Percentiles rank a stretch among this genome's conserved stretches.
phyloP scores from a whole-genome alignment of 208 protist genomes.

The Lotmaria passim region DNA sequence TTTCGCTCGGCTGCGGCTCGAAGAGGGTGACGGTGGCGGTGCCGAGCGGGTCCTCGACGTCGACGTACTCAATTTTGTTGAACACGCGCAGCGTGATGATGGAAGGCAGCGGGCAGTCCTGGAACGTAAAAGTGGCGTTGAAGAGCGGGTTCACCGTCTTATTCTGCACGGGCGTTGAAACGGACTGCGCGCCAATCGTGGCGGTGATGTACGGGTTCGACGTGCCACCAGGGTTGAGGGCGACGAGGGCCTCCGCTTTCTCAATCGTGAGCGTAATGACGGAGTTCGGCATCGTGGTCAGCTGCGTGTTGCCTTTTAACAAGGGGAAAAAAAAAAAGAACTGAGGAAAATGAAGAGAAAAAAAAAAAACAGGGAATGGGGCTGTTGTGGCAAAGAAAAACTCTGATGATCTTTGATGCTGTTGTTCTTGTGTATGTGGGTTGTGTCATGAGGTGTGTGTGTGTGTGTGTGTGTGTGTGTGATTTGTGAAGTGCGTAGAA shows the following conservation, averaged over 20 bases:
- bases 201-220: constrained; percentile 78
- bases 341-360: background rate
- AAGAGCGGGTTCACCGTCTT: constrained; percentile 68
- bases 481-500: no score
- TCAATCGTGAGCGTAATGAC: constrained; percentile 56
- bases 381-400: background rate
- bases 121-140: constrained; percentile 61
- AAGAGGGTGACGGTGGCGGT: constrained; percentile 79
- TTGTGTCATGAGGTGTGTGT: background rate
- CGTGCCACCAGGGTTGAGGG: constrained; percentile 66
- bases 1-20: constrained; percentile 33
- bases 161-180: constrained; percentile 43
- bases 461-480: constrained; percentile 4
- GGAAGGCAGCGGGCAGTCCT: constrained; percentile 62
- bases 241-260: constrained; percentile 66
- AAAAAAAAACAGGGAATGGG: constrained; percentile 4
- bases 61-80: constrained; percentile 57
- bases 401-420: background rate
- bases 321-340: constrained; percentile 8
- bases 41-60: constrained; percentile 74
- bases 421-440: constrained; percentile 6
- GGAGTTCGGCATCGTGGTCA: constrained; percentile 28
- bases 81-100: constrained; percentile 68
- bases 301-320: background rate
- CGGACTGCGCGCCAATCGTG: constrained; percentile 55